A percentile compares a stretch with the other conserved stretches of the same genome.
phyloP scores from a whole-genome alignment of 73 alveolate genomes.

The Uronychia binucleata region DNA sequence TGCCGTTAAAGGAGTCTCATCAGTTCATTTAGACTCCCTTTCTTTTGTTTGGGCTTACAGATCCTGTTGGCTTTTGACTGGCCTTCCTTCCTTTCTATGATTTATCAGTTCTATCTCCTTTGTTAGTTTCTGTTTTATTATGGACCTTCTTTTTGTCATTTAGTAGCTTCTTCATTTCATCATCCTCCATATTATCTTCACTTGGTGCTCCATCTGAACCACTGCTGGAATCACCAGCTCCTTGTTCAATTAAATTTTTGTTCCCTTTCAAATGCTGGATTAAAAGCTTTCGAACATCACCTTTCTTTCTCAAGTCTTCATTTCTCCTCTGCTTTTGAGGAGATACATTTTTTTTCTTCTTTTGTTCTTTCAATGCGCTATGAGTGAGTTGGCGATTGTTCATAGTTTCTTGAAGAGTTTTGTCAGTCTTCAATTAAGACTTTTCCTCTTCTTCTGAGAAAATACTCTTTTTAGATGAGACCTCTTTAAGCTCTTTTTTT shows the following conservation, averaged over 20 bases:
- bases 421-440: neutral
- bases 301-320: neutral
- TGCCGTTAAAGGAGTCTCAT: neutral
- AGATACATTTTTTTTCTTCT: neutral
- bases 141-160: neutral
- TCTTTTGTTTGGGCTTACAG: neutral
- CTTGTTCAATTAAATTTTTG: conserved; percentile 61
- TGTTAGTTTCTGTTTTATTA: neutral
- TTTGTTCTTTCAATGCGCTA: too few species aligned
- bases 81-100: neutral
- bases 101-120: neutral
- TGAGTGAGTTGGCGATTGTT: too few species aligned
- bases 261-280: conserved; percentile 56
- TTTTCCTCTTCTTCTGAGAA: neutral
- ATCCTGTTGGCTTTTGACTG: neutral
- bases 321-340: neutral
- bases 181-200: conserved; percentile 83
- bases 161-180: conserved; percentile 13
- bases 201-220: conserved; percentile 93
- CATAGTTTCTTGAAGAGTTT: neutral
- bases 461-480: neutral
- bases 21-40: neutral
- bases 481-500: neutral
- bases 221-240: conserved; percentile 75
- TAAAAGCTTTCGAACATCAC: conserved; percentile 14